phyloP scores from a whole-genome alignment of 257 asterid species.

The Nicotiana attenuata region DNA sequence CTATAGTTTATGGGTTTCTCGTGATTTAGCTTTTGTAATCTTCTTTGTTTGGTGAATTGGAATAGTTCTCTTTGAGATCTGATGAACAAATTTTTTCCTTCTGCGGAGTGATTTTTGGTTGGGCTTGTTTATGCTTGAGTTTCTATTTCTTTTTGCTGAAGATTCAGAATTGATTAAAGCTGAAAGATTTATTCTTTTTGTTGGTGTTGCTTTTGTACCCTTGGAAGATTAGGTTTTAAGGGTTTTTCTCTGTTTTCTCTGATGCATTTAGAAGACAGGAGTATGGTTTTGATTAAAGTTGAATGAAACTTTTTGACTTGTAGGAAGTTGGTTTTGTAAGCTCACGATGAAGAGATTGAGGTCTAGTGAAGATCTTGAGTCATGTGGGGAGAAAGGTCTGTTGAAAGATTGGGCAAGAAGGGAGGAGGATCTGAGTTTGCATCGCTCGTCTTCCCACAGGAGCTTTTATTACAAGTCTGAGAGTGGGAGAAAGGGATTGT shows the following conservation, averaged over 20 bases:
- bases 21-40: not conserved
- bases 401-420: slow-evolving; percentile 80
- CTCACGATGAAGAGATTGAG: slow-evolving; percentile 72
- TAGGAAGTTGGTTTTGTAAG: not conserved
- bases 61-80: slow-evolving; percentile 12
- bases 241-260: not conserved
- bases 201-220: not conserved
- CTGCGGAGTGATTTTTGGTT: not conserved
- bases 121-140: not conserved
- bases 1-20: not conserved
- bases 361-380: slow-evolving; percentile 83
- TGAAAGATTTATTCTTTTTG: not conserved
- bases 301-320: slow-evolving; percentile 19
- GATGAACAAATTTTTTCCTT: slow-evolving; percentile 4
- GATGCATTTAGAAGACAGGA: not conserved
- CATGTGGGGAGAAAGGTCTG: slow-evolving; percentile 63
- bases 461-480: slow-evolving; percentile 73
- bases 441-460: slow-evolving; percentile 70
- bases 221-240: not conserved
- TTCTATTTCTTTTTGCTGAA: not conserved
- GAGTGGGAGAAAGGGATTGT: slow-evolving; percentile 55
- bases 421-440: slow-evolving; percentile 55
- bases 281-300: slow-evolving; percentile 8
- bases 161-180: not conserved
- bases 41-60: not conserved